Evolutionary conservation across 2,329 filamentous ascomycete species (phyloP), one percentile per base, ranked within the genome.

Genomic region (Aspergillus proliferans): DNA sequence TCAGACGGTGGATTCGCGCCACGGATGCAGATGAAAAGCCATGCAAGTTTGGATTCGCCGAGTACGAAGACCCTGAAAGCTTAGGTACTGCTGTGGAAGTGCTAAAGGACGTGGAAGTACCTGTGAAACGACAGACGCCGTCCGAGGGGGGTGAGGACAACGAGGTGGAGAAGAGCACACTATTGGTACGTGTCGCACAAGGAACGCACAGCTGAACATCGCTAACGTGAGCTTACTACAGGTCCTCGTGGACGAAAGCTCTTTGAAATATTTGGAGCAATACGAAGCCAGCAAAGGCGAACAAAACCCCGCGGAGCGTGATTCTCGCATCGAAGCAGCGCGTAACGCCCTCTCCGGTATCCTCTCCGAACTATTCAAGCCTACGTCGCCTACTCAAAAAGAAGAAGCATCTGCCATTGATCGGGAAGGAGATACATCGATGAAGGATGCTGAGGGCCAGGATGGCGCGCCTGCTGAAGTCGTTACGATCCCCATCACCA

Each of bases 61-160:
- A 96, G 70, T 98, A 87, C 69, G 92, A 95, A 54, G 91, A 97
- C 67, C 83, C 85, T 21, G 88, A 95, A 68, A 92, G 90, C 56
- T 77, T 98, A 58, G 84, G 86, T 66, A 85, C 85, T 41, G 93
- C 92, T 40, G 83, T 91, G 48, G 89, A 94, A 67, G 81, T 95
- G 49, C 81, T 96, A 59, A 83, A 84, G 65, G 85, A 93, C 60
- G 77, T 96, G 54, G 78, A 89, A 64, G 82, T 97, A 44, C 93
- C 93, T 26, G 76, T 84, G 38, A 88, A 89, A 72, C 86, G 84
- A 67, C 87, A 92, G 68, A 70, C 21, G 73, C 72, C 59, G 58
- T 63, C 52, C 28, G 61, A 73, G 47, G 69, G 70, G 40, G 71
- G 66, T 46, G 58, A 75, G 38, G 70, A 74, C 9, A 56, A 69